These are phyloP conservation scores for Bassia scoparia DNA, from an alignment of 148 eudicot species.

Conservation along the genomic window DNA sequence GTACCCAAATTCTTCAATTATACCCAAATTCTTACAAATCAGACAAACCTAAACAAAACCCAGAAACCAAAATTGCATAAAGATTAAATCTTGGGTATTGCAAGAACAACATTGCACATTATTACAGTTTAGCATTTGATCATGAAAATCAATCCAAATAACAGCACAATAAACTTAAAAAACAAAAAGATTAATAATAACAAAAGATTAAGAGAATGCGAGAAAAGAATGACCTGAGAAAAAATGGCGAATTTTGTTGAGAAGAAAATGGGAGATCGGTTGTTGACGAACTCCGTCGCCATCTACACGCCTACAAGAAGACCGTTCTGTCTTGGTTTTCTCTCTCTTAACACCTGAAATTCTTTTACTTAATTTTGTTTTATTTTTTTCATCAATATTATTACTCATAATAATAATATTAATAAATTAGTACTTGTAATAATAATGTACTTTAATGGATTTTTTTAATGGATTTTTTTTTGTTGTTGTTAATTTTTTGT, in stretches of 20 bases:
- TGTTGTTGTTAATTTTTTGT: background rate
- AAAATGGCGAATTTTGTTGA: slow-evolving; percentile 21
- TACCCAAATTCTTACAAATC: slow-evolving; percentile 6
- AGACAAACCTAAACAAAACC: slow-evolving; percentile 13
- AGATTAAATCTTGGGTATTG: slow-evolving; percentile 14
- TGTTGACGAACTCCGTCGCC: slow-evolving; percentile 45
- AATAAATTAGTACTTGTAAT: too few species aligned
- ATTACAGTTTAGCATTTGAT: background rate
- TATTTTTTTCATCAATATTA: background rate
- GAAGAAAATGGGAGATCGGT: slow-evolving; percentile 31
- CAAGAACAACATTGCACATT: slow-evolving; percentile 17
- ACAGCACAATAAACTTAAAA: background rate
- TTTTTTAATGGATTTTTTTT: background rate
- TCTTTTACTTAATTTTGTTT: slow-evolving; percentile 14
- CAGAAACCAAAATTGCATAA: slow-evolving; percentile 3
- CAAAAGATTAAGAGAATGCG: background rate
- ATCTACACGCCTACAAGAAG: slow-evolving; percentile 29
- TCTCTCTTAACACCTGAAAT: slow-evolving; percentile 17
- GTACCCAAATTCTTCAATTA: slow-evolving; percentile 16
- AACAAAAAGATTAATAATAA: background rate
- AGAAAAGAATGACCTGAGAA: slow-evolving; percentile 30
- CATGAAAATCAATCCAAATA: background rate
- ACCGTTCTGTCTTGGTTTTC: slow-evolving; percentile 21
- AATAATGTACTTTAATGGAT: too few species aligned
- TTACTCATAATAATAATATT: background rate